These are phyloP conservation scores for Lasiodiplodia gonubiensis DNA, from an alignment of 2,329 filamentous ascomycete species.

Conservation along the genomic window DNA sequence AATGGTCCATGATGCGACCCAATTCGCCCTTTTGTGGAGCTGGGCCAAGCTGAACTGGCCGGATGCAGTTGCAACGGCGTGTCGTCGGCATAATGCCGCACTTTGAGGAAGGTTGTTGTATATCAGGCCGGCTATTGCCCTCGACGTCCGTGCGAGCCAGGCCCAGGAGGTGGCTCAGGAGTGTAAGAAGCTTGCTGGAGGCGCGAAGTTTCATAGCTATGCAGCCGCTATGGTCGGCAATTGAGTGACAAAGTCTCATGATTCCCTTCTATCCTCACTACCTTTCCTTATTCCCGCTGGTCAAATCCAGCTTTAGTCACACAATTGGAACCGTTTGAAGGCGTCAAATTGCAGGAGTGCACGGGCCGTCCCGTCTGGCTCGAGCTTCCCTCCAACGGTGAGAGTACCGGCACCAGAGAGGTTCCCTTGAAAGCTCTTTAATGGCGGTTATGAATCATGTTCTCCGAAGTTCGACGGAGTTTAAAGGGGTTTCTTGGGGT, in stretches of 20 bases:
- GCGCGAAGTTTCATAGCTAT: not conserved
- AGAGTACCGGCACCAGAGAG: too few species aligned
- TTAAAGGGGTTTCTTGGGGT: too few species aligned
- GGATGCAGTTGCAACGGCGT: not conserved
- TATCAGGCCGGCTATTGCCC: not conserved
- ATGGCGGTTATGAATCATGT: too few species aligned
- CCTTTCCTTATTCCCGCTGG: not conserved
- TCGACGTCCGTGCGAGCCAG: not conserved
- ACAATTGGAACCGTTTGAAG: not conserved
- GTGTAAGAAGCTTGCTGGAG: not conserved
- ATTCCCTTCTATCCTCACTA: not conserved
- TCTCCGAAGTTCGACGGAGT: too few species aligned
- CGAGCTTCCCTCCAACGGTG: not conserved
- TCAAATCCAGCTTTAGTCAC: not conserved
- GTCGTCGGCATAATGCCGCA: slow-evolving; percentile 11
- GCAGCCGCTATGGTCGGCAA: not conserved
- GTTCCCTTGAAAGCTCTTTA: not conserved
- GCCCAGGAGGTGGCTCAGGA: not conserved
- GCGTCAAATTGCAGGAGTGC: not conserved
- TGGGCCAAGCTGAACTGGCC: not conserved
- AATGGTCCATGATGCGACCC: not conserved
- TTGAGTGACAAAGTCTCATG: not conserved
- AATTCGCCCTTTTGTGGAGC: not conserved
- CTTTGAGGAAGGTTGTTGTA: not conserved
- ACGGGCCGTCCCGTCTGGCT: not conserved